Percentiles rank a stretch among this genome's conserved stretches.
Evolutionary conservation across 805 yeast genomes (phyloP).

Genomic region (Teunomyces cretensis): DNA sequence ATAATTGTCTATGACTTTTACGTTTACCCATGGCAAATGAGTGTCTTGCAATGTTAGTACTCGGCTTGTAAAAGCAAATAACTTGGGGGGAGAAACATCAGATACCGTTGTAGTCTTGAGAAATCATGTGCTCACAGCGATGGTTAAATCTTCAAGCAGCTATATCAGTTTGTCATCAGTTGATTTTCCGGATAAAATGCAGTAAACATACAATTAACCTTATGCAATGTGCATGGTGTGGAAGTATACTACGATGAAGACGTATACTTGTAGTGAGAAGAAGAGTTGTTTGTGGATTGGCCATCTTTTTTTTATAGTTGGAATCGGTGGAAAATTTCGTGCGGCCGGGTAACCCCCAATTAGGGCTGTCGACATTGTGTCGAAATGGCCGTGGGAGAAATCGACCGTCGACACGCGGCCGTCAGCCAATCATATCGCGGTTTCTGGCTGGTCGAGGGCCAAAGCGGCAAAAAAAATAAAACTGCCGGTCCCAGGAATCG

Average conservation of each 20-base stretch:
- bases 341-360: slow-evolving; percentile 1
- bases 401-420: neutral
- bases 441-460: no score
- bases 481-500: slow-evolving; percentile 53
- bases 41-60: slow-evolving; percentile 14
- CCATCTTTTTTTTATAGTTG: neutral
- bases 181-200: neutral
- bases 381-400: neutral
- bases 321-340: neutral
- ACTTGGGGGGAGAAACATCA: slow-evolving; percentile 39
- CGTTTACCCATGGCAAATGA: slow-evolving; percentile 30
- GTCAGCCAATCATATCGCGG: neutral
- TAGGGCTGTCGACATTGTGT: neutral
- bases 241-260: neutral
- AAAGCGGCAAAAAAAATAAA: slow-evolving; percentile 14
- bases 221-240: neutral
- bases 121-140: slow-evolving; percentile 71
- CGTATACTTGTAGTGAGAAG: no score
- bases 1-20: slow-evolving; percentile 25
- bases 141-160: slow-evolving; percentile 29
- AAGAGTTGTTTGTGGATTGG: no score
- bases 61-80: neutral
- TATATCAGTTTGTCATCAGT: slow-evolving; percentile 19
- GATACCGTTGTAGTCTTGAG: slow-evolving; percentile 98
- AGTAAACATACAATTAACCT: slow-evolving; percentile 8